Evolutionary conservation across 139 green algal genomes (phyloP).

Genomic region (Volvox africanus): DNA sequence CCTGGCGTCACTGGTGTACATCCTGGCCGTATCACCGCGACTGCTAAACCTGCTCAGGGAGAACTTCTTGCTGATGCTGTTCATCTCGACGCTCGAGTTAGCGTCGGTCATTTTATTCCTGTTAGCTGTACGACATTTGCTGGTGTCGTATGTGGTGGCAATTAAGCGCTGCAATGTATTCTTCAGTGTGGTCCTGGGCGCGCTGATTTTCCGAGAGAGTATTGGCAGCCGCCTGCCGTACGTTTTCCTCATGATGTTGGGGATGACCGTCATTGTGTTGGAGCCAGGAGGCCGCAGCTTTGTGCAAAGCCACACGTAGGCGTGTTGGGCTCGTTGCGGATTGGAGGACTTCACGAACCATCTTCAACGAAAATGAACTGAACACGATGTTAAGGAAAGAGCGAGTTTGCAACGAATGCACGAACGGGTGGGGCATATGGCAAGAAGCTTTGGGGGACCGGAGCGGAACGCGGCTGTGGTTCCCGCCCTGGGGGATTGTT

Average conservation of each 20-base stretch:
- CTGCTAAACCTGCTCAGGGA: constrained; percentile 31
- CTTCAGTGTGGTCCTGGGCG: constrained; percentile 68
- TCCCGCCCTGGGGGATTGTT: too few species aligned
- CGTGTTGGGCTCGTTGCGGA: too few species aligned
- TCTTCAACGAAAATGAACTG: too few species aligned
- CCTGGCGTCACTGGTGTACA: constrained; percentile 19
- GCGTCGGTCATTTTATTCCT: constrained; percentile 66
- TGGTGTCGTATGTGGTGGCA: constrained; percentile 76
- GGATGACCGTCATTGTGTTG: constrained; percentile 68
- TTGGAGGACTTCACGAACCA: too few species aligned
- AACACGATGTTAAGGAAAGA: too few species aligned
- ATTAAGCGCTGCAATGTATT: constrained; percentile 80
- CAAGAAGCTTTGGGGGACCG: too few species aligned
- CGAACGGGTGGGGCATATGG: too few species aligned
- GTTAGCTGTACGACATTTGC: constrained; percentile 63
- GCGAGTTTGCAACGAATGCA: too few species aligned
- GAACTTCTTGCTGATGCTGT: constrained; percentile 47
- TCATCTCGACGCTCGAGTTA: constrained; percentile 63
- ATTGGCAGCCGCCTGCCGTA: constrained; percentile 58
- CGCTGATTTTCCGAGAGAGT: constrained; percentile 67
- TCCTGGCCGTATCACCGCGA: constrained; percentile 1
- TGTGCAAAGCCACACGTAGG: neutral
- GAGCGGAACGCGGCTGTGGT: too few species aligned
- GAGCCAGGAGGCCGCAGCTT: constrained; percentile 47
- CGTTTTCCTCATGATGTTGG: constrained; percentile 65